These are phyloP conservation scores for Metschnikowia shivogae DNA, from an alignment of 805 yeast genomes.

Conservation along the genomic window DNA sequence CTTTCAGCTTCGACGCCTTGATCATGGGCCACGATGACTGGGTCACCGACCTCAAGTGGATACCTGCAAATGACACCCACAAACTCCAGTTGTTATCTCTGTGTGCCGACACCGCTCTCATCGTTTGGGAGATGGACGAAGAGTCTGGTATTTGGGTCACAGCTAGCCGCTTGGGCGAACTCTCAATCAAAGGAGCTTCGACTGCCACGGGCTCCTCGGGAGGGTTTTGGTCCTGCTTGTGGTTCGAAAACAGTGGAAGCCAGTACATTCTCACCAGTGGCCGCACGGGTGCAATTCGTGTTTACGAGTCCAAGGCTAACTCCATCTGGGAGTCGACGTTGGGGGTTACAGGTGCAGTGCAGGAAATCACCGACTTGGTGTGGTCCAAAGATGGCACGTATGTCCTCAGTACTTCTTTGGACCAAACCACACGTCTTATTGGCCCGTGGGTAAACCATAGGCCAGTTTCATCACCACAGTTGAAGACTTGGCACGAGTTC, in stretches of 20 bases:
- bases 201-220: slow-evolving; percentile 95
- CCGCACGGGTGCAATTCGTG: slow-evolving; percentile 88
- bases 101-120: slow-evolving; percentile 88
- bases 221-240: slow-evolving; percentile 59
- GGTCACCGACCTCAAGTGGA: slow-evolving; percentile 86
- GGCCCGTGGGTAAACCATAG: slow-evolving; percentile 53
- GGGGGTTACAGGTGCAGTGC: slow-evolving; percentile 74
- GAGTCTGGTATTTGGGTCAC: slow-evolving; percentile 90
- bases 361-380: slow-evolving; percentile 68
- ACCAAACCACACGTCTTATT: slow-evolving; percentile 87
- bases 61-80: slow-evolving; percentile 34
- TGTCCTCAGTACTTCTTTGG: slow-evolving; percentile 74
- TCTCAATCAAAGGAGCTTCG: slow-evolving; percentile 93
- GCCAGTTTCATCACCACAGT: background rate
- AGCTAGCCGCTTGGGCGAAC: slow-evolving; percentile 76
- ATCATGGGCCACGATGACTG: slow-evolving; percentile 98
- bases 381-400: slow-evolving; percentile 72
- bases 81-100: slow-evolving; percentile 67
- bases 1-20: slow-evolving; percentile 83
- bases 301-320: slow-evolving; percentile 44
- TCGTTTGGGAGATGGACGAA: slow-evolving; percentile 89
- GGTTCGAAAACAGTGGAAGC: slow-evolving; percentile 47
- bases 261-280: slow-evolving; percentile 73
- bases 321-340: slow-evolving; percentile 40
- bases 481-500: slow-evolving; percentile 75